phyloP scores from a whole-genome alignment of 306 rosid species.

The Sechiopsis laciniata region DNA sequence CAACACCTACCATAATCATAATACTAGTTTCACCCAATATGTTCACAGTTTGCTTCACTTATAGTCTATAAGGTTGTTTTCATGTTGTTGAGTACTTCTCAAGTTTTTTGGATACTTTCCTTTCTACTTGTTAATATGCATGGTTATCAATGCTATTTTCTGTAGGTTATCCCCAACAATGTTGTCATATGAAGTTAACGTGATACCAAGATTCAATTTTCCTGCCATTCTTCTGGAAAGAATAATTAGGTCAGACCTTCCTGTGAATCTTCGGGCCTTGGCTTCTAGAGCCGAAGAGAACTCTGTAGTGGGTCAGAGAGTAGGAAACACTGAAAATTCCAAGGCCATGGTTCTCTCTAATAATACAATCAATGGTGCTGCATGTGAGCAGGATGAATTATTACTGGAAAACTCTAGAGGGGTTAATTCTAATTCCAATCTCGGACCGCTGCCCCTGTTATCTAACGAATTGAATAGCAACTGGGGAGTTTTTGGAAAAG shows the following conservation, averaged over 20 bases:
- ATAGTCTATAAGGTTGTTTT: background rate
- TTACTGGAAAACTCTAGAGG: slow-evolving; percentile 41
- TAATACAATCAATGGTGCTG: slow-evolving; percentile 35
- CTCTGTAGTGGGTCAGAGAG: slow-evolving; percentile 37
- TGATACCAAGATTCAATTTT: slow-evolving; percentile 87
- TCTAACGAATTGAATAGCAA: slow-evolving; percentile 43
- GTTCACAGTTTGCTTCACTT: background rate
- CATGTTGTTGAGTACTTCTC: slow-evolving; percentile 12
- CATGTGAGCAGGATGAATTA: slow-evolving; percentile 37
- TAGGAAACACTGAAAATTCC: slow-evolving; percentile 28
- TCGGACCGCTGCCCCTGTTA: slow-evolving; percentile 39
- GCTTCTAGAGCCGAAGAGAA: slow-evolving; percentile 71
- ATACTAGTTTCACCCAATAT: background rate
- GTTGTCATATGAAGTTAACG: slow-evolving; percentile 77
- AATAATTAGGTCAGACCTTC: slow-evolving; percentile 89
- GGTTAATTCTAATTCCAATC: slow-evolving; percentile 35
- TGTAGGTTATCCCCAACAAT: slow-evolving; percentile 65
- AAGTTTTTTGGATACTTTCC: background rate
- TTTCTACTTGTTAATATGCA: background rate
- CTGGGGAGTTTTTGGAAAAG: slow-evolving; percentile 72
- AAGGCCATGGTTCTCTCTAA: slow-evolving; percentile 16
- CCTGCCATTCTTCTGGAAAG: slow-evolving; percentile 91
- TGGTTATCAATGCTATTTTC: slow-evolving; percentile 3
- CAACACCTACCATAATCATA: background rate
- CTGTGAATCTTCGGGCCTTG: slow-evolving; percentile 82